A percentile compares a stretch with the other conserved stretches of the same genome.
phyloP scores from a whole-genome alignment of 768 basidiomycete genomes.

The Galerina marginata region DNA sequence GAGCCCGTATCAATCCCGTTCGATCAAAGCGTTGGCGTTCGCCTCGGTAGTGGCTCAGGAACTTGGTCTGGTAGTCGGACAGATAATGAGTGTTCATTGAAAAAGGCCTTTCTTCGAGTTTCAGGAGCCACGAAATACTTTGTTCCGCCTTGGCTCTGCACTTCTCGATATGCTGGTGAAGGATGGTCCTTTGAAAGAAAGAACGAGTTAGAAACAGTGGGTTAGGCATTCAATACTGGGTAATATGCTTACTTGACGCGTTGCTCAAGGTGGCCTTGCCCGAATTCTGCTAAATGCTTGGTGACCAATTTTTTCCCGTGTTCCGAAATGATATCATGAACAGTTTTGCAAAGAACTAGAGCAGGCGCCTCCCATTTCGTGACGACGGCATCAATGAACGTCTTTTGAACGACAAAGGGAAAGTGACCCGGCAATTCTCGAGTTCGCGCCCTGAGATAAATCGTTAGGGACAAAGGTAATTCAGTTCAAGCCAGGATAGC shows the following conservation, averaged over 20 bases:
- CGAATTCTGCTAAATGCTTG: conserved; percentile 55
- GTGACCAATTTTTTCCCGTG: conserved; percentile 50
- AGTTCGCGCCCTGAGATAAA: conserved; percentile 51
- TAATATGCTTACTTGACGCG: conserved; percentile 42
- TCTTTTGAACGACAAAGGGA: conserved; percentile 63
- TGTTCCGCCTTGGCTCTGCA: conserved; percentile 43
- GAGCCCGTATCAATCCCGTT: neutral
- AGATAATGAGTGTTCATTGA: conserved; percentile 60
- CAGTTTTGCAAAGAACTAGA: conserved; percentile 44
- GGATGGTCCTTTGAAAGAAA: conserved; percentile 21
- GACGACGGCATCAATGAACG: conserved; percentile 52
- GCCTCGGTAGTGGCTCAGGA: conserved; percentile 53
- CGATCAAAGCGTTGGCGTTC: conserved; percentile 39
- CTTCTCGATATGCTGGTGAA: conserved; percentile 56
- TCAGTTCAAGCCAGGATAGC: too few relatives aligned
- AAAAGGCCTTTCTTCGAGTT: conserved; percentile 53
- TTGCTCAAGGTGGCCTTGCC: conserved; percentile 57
- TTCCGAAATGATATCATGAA: conserved; percentile 41
- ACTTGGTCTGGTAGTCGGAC: conserved; percentile 44
- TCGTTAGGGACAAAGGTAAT: too few relatives aligned
- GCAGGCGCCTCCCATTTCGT: conserved; percentile 56
- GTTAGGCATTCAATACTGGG: neutral
- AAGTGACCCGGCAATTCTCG: conserved; percentile 73
- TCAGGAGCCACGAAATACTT: conserved; percentile 53
- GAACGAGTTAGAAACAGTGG: neutral